Conservation (phyloP, 2,329 filamentous ascomycete genomes). For the Zasmidium cellare region DNA sequence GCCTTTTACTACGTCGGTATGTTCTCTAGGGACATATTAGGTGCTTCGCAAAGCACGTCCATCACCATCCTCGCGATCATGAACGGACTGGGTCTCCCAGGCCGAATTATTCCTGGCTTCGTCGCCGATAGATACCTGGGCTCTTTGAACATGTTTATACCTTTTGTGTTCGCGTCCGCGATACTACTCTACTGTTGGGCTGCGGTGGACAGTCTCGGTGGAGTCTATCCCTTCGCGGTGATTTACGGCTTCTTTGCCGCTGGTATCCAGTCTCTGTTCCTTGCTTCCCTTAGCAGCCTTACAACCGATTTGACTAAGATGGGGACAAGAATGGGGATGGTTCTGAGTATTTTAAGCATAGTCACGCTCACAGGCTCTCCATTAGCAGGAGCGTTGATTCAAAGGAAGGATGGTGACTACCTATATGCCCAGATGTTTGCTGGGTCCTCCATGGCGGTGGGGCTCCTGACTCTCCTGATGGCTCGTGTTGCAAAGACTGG, state of each 20-base stretch:
- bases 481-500: too few relatives aligned
- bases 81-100: background rate
- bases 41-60: background rate
- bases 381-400: background rate
- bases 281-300: background rate
- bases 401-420: background rate
- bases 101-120: background rate
- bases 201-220: background rate
- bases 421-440: background rate
- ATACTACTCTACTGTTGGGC: background rate
- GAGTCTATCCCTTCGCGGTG: background rate
- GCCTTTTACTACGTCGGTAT: background rate
- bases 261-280: background rate
- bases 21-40: background rate
- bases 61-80: background rate
- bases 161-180: background rate
- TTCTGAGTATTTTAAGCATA: background rate
- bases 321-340: background rate
- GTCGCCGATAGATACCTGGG: background rate
- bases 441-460: background rate
- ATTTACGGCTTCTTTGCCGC: background rate
- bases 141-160: background rate
- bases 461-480: too few relatives aligned
- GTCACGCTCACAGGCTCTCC: background rate
- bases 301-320: background rate